phyloP scores from a whole-genome alignment of 2,329 filamentous ascomycete genomes.

The Exophiala oligosperma region DNA sequence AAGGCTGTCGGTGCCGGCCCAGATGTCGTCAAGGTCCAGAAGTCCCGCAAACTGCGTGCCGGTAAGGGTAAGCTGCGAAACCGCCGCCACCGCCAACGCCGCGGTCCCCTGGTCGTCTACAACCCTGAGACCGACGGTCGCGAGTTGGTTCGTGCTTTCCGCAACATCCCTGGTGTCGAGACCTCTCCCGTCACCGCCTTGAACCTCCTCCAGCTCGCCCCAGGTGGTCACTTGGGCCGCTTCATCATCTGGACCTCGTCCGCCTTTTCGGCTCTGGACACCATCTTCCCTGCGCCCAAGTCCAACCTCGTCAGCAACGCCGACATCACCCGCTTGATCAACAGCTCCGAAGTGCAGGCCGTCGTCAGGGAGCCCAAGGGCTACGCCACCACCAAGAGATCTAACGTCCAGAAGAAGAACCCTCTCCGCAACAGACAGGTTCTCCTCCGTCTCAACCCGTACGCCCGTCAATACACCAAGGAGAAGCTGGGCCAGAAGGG shows the following conservation, averaged over 20 bases:
- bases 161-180: slow-evolving; percentile 99
- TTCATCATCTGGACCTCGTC: slow-evolving; percentile 98
- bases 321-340: slow-evolving; percentile 96
- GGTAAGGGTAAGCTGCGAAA: slow-evolving; percentile 99
- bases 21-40: slow-evolving; percentile 94
- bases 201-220: slow-evolving; percentile 98
- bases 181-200: slow-evolving; percentile 89
- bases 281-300: slow-evolving; percentile 86
- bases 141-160: slow-evolving; percentile 90
- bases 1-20: slow-evolving; percentile 86
- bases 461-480: slow-evolving; percentile 87
- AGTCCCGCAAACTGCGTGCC: slow-evolving; percentile 93
- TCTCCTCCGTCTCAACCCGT: slow-evolving; percentile 97
- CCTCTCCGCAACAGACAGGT: slow-evolving; percentile 99
- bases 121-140: slow-evolving; percentile 93
- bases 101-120: slow-evolving; percentile 97
- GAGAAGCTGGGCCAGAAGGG: slow-evolving; percentile 76
- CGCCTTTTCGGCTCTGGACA: slow-evolving; percentile 94
- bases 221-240: slow-evolving; percentile 96
- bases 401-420: slow-evolving; percentile 98
- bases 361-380: slow-evolving; percentile 92
- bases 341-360: slow-evolving; percentile 97
- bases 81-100: slow-evolving; percentile 95
- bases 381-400: slow-evolving; percentile 83
- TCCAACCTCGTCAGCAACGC: slow-evolving; percentile 90